Base-by-base conservation (phyloP, 345 rosid species). In the Microthlaspi erraticum region DNA sequence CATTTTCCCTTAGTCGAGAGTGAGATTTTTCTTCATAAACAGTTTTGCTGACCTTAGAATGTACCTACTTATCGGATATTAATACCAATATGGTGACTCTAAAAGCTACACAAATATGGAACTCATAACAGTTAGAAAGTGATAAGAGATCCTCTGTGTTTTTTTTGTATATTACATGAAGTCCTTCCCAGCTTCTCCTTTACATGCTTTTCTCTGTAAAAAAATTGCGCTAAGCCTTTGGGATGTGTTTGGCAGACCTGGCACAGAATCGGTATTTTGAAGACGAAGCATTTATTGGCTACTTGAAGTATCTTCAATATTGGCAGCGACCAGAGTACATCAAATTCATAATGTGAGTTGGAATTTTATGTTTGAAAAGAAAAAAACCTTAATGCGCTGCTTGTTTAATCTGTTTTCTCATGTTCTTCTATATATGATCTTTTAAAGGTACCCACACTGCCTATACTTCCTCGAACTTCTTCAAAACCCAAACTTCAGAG, bases 191-290 rank as follows among this genome's bases (percentile, higher is more conserved):
- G 11, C 10, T 20, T 11, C 55, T 19, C 29, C 29, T 68, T 44
- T 37, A 13, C 16, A 48, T 37, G 52, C 17, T 44, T 57, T 55
- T 18, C 18, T 9, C 11, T 0, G 2, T 8, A 19, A 52, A 26
- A 14, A 53, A 0, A 4, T 60, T 61, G 67, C 48, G 41, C 60
- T 72, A 74, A 44, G 31, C 57, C 19, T 36, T 65, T 58, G 46
- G 39, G 16, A 42, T 48, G 66, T 71, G 31, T 41, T 71, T 56
- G 18, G 77, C 79, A 94, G 98, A 95, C 85, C 82, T 95, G 81
- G 99, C 99, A 59, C 99, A 95, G 81, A 95, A 95, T 69, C 96
- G 98, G 7, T 90, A 95, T 82, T 90, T 95, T 62, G 99, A 95
- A 37, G 99, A 95, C 60, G 98, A 92, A 79, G 88, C 99, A 5